Conservation (phyloP, 805 yeast genomes). For the Zygosaccharomyces bisporus region DNA sequence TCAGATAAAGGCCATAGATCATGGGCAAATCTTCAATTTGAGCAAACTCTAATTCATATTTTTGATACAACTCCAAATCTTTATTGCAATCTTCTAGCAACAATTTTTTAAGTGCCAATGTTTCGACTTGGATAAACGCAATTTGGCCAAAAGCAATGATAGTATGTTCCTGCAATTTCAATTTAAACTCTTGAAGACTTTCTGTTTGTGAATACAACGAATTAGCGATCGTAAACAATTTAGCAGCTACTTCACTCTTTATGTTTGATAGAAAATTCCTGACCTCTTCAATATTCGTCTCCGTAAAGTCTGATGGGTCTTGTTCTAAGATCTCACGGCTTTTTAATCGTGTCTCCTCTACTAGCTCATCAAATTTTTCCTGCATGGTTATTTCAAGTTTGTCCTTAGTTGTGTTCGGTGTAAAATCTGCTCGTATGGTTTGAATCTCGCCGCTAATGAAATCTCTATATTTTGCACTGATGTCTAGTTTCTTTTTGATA, state of each 20-base stretch:
- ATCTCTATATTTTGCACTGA: constrained; percentile 15
- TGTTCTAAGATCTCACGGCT: constrained; percentile 21
- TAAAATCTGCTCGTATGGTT: constrained; percentile 10
- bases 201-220: constrained; percentile 27
- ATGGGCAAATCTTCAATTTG: constrained; percentile 63
- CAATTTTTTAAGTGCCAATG: constrained; percentile 33
- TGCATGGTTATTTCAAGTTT: constrained; percentile 27
- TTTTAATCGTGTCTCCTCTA: constrained; percentile 15
- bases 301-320: constrained; percentile 15
- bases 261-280: constrained; percentile 6
- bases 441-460: constrained; percentile 12
- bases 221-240: constrained; percentile 28
- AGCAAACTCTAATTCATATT: constrained; percentile 28
- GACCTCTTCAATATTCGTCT: constrained; percentile 10
- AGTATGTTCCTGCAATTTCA: constrained; percentile 34
- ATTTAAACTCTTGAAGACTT: constrained; percentile 31
- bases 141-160: constrained; percentile 32
- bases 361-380: constrained; percentile 26
- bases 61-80: constrained; percentile 29
- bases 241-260: constrained; percentile 19
- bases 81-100: constrained; percentile 35
- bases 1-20: constrained; percentile 62
- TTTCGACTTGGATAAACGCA: constrained; percentile 39
- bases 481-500: constrained; percentile 21
- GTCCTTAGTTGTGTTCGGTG: constrained; percentile 19